Conservation (phyloP, 176 grass and related monocot genomes). For the Pharus latifolius region DNA sequence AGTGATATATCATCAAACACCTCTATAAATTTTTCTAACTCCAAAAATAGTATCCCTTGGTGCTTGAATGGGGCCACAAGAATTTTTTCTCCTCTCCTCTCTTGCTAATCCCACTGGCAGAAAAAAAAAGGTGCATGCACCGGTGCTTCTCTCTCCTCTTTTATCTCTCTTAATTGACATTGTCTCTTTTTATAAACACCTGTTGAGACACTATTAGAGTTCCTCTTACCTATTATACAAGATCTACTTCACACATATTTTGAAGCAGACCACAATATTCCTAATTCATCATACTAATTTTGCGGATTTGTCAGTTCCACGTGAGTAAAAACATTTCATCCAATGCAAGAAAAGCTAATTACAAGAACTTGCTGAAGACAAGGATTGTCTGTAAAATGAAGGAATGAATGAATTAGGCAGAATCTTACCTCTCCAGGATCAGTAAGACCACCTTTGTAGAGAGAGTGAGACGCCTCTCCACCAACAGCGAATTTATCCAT, state of each 20-base stretch:
- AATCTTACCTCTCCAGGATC: constrained; percentile 66
- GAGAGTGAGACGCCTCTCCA: constrained; percentile 80
- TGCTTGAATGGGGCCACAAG: too few relatives aligned
- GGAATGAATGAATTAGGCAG: background rate
- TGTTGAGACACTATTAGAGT: too few relatives aligned
- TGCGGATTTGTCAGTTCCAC: background rate
- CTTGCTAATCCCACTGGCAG: too few relatives aligned
- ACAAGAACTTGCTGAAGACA: background rate
- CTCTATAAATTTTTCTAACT: too few relatives aligned
- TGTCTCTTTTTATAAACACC: too few relatives aligned
- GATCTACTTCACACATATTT: background rate
- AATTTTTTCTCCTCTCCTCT: too few relatives aligned
- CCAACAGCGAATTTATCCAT: constrained; percentile 74
- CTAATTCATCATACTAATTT: background rate
- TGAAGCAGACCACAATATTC: background rate
- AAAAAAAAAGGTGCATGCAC: too few relatives aligned
- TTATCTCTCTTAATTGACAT: too few relatives aligned
- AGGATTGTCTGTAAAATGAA: background rate
- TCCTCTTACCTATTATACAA: too few relatives aligned
- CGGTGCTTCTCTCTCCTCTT: too few relatives aligned
- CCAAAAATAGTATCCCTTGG: too few relatives aligned
- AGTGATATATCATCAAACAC: too few relatives aligned
- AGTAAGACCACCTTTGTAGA: constrained; percentile 89
- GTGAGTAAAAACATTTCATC: background rate
- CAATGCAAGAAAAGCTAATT: background rate